Percentiles rank a stretch among this genome's conserved stretches.
Evolutionary conservation across 176 grass and related monocot species (phyloP).

Genomic region (Lolium rigidum): DNA sequence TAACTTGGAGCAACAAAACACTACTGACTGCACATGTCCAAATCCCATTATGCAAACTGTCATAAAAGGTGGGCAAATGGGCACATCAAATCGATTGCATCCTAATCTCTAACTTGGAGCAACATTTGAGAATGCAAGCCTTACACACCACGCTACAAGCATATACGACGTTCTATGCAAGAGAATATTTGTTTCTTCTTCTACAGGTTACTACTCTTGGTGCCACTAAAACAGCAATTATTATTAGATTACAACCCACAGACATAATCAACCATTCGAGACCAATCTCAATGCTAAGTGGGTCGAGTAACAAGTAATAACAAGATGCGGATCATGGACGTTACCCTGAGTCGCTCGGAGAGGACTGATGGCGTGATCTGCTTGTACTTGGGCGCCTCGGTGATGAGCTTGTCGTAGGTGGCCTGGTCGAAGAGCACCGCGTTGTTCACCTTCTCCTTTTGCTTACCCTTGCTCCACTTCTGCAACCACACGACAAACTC

Average conservation of each 20-base stretch:
- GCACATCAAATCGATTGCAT: not conserved
- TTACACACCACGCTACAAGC: no score
- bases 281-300: no score
- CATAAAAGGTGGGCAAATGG: not conserved
- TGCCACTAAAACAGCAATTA: no score
- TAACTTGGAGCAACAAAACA: not conserved
- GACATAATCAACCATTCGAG: no score
- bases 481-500: not conserved
- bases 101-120: not conserved
- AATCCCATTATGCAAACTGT: not conserved
- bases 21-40: not conserved
- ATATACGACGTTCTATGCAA: not conserved
- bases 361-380: slow-evolving; percentile 58
- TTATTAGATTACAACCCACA: no score
- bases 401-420: slow-evolving; percentile 57
- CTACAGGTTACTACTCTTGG: not conserved
- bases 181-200: no score
- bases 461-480: slow-evolving; percentile 72
- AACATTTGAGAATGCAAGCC: not conserved
- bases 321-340: no score
- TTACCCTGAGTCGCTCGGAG: slow-evolving; percentile 59
- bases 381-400: slow-evolving; percentile 57
- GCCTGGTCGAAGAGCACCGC: slow-evolving; percentile 58
- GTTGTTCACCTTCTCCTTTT: slow-evolving; percentile 72
- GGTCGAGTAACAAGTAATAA: no score